A percentile compares a stretch with the other conserved stretches of the same genome.
Conservation (phyloP, 1,139 yeast genomes). For the Pichiaceae sp. region DNA sequence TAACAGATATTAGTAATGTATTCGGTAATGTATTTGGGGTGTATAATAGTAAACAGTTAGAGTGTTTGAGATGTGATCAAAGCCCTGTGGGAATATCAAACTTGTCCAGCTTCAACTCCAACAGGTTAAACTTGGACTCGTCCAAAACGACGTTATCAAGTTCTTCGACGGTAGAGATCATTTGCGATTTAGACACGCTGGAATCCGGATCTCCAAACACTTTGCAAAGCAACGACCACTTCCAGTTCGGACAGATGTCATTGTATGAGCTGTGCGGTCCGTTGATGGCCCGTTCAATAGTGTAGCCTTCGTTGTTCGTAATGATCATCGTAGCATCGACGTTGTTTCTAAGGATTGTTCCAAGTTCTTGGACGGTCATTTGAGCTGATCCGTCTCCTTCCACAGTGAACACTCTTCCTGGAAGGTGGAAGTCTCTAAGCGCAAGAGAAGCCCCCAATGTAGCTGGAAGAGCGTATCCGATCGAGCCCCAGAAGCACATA, state of each 20-base stretch:
- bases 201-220: slow-evolving; percentile 61
- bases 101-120: slow-evolving; percentile 52
- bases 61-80: background rate
- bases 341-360: slow-evolving; percentile 55
- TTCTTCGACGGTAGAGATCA: slow-evolving; percentile 25
- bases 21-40: too few species aligned
- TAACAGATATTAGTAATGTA: too few species aligned
- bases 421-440: slow-evolving; percentile 41
- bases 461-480: slow-evolving; percentile 83
- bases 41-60: too few species aligned
- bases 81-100: slow-evolving; percentile 48
- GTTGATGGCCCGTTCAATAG: slow-evolving; percentile 75
- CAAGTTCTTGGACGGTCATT: slow-evolving; percentile 77
- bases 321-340: slow-evolving; percentile 58
- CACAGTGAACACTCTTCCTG: slow-evolving; percentile 54
- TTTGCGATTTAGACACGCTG: slow-evolving; percentile 17
- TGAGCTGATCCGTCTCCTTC: slow-evolving; percentile 93
- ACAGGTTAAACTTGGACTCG: slow-evolving; percentile 34
- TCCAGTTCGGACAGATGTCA: slow-evolving; percentile 72
- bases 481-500: slow-evolving; percentile 71
- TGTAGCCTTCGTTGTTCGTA: slow-evolving; percentile 77
- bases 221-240: slow-evolving; percentile 59
- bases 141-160: slow-evolving; percentile 27
- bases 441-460: slow-evolving; percentile 74
- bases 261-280: slow-evolving; percentile 76